Base-by-base conservation (phyloP, 2,329 filamentous ascomycete species). In the Lecanicillium sp. region DNA sequence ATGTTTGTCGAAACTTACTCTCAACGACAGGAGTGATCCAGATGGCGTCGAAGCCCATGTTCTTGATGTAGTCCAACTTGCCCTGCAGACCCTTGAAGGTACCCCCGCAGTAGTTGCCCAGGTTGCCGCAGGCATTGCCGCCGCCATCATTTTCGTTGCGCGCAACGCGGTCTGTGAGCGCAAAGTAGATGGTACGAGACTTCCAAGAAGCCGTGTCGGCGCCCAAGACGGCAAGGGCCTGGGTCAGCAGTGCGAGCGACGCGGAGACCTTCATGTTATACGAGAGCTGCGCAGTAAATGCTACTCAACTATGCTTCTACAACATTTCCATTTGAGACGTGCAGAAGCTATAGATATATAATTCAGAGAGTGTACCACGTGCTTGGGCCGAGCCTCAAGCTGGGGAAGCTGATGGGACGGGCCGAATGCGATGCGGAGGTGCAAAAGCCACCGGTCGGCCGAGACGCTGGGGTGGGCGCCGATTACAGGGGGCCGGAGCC, bases 11-110 rank as follows among this genome's bases (percentile, higher is more conserved):
- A n/a, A n/a, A 60, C 67, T 51, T 56, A 70, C 68, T 71, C 2
- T 64, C 57, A 2, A 77, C 71, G n/a, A 81, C 68, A 0, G 78
- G 78, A 2, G 76, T 79, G 52, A 81, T 79, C 74, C 76, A 75
- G 42, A 79, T 65, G 33, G 77, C 77, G 48, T 74, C 74, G 52
- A 80, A 81, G 20, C 77, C 78, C 73, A 81, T 77, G 41, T 71
- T 71, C 56, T 78, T 69, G 59, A 84, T 83, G 59, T 83, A 83
- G 60, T 83, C 79, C 33, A 84, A 70, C 52, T 78, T 71, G 51
- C 75, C 70, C 54, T 74, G 69, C 24, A 84, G 68, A 6, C 81
- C 81, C 44, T 67, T 62, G 58, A 76, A 85, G 1, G 75, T 79
- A 14, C 81, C 81, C 33, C 79, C 79, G 54, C 81, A 84, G 61